Evolutionary conservation across 2,329 filamentous ascomycete genomes (phyloP).

Genomic region (Epichloe uncinata): DNA sequence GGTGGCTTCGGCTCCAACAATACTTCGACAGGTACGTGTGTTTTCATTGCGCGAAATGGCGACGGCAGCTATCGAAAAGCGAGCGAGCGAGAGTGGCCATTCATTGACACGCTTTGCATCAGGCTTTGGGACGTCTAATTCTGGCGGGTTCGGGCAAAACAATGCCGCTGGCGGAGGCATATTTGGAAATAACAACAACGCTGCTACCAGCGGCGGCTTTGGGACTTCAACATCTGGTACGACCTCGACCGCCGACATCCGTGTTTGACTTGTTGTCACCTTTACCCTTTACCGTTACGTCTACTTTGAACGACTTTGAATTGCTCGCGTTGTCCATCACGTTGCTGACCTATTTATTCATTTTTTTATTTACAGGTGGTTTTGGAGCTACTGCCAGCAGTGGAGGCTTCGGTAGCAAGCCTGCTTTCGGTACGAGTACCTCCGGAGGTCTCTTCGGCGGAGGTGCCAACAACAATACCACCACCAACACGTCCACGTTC

Average conservation of each 20-base stretch:
- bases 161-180: conserved; percentile 21
- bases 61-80: conserved; percentile 4
- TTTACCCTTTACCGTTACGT: not conserved
- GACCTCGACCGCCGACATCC: conserved; percentile 8
- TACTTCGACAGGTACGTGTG: conserved; percentile 41
- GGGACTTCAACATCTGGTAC: conserved; percentile 20
- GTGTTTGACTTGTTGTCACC: not conserved
- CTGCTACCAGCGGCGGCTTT: conserved; percentile 21
- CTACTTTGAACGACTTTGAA: not conserved
- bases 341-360: not conserved
- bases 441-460: conserved; percentile 34
- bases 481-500: conserved; percentile 20
- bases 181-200: conserved; percentile 28
- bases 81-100: conserved; percentile 5
- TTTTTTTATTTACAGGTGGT: conserved; percentile 14
- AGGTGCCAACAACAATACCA: conserved; percentile 24
- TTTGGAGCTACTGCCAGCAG: conserved; percentile 23
- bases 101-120: conserved; percentile 12
- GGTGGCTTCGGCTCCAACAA: conserved; percentile 40
- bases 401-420: conserved; percentile 30
- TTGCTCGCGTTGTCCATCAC: not conserved
- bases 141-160: conserved; percentile 30
- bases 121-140: conserved; percentile 23
- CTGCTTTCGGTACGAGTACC: conserved; percentile 35
- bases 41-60: not conserved